A percentile compares a stretch with the other conserved stretches of the same genome.
phyloP scores from a whole-genome alignment of 768 basidiomycete genomes.

The Grammothele lineata region DNA sequence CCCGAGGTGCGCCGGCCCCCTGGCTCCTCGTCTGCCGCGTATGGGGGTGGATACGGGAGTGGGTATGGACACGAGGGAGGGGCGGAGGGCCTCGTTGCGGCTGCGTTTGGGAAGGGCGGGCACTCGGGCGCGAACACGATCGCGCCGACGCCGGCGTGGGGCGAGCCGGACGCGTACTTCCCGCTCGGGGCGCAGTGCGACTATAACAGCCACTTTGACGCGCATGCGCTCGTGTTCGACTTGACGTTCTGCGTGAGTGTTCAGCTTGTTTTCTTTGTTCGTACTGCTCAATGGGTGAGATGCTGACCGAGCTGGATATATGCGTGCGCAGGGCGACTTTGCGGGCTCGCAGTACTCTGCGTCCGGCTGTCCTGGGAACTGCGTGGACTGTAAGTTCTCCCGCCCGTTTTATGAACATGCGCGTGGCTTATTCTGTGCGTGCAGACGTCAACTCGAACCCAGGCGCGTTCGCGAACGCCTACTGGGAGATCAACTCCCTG shows the following conservation, averaged over 20 bases:
- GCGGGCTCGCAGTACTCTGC: conserved; percentile 39
- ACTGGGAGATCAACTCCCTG: conserved; percentile 65
- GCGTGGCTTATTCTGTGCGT: neutral
- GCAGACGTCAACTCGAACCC: conserved; percentile 61
- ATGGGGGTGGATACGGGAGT: too few relatives aligned
- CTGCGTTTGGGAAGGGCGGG: too few relatives aligned
- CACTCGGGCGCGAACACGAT: too few relatives aligned
- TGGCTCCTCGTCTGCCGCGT: neutral
- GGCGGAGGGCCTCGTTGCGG: too few relatives aligned
- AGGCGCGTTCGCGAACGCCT: conserved; percentile 52
- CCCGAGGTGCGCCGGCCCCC: conserved; percentile 28
- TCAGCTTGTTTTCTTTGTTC: neutral
- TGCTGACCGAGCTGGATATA: neutral
- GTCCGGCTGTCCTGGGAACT: conserved; percentile 40
- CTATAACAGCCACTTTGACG: conserved; percentile 48
- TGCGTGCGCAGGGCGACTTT: conserved; percentile 44
- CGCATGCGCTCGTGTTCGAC: conserved; percentile 53
- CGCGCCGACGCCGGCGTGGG: conserved; percentile 32
- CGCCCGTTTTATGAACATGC: neutral
- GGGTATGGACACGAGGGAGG: too few relatives aligned
- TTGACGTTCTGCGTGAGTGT: conserved; percentile 55
- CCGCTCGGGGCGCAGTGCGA: conserved; percentile 43
- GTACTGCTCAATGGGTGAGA: neutral
- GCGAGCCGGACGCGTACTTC: conserved; percentile 46
- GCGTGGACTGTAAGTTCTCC: conserved; percentile 41